Percentiles rank a stretch among this genome's conserved stretches.
These are phyloP conservation scores for Lachancea meyersii DNA, from an alignment of 805 yeast species.

Conservation along the genomic window DNA sequence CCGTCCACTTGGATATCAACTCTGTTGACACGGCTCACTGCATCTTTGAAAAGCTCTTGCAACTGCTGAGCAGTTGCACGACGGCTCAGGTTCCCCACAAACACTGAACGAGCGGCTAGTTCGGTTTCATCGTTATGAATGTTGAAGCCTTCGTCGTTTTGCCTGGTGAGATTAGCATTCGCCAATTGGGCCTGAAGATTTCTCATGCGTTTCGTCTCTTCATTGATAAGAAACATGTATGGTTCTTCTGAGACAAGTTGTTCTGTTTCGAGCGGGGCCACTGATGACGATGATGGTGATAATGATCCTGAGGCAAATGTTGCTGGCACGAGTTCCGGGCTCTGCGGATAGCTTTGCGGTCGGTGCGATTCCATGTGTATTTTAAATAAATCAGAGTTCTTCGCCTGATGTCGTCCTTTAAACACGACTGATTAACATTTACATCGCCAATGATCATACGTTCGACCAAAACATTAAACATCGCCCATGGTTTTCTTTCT, in stretches of 20 bases:
- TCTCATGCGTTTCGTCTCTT: slow-evolving; percentile 56
- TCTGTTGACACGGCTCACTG: slow-evolving; percentile 64
- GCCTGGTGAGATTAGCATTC: not conserved
- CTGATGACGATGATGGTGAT: not conserved
- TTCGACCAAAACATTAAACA: no score
- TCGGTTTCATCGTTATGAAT: slow-evolving; percentile 20
- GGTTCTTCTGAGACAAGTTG: not conserved
- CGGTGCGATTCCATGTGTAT: no score
- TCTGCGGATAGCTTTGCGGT: no score
- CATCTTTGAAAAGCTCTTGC: slow-evolving; percentile 61
- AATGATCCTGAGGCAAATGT: not conserved
- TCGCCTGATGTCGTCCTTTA: no score
- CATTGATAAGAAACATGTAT: slow-evolving; percentile 39
- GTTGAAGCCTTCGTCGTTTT: no score
- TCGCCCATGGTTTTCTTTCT: no score
- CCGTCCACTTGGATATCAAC: slow-evolving; percentile 73
- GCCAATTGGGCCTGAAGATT: slow-evolving; percentile 40
- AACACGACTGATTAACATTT: no score
- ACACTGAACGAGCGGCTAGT: slow-evolving; percentile 69
- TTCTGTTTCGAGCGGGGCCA: not conserved
- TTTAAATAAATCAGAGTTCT: no score
- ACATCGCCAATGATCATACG: no score
- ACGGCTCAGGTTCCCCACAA: slow-evolving; percentile 82
- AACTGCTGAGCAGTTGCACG: slow-evolving; percentile 72
- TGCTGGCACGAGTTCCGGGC: not conserved